Conservation (phyloP, 208 protist species). For the Wallacemonas sp. region DNA sequence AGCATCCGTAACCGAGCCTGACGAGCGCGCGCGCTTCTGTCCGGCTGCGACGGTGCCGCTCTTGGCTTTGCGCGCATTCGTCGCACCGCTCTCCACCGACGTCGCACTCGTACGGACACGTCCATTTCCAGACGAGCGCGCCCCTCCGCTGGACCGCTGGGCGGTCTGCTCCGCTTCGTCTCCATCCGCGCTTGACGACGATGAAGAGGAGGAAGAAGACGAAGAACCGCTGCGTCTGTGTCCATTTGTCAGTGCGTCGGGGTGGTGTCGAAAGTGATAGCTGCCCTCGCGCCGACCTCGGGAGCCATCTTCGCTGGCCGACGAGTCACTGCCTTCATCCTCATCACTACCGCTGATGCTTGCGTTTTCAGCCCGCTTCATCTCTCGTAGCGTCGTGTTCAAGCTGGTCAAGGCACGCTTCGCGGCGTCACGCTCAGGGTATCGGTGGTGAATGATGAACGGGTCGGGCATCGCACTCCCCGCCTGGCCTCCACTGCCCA, state of each 20-base stretch:
- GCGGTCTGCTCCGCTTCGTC: background rate
- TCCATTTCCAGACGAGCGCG: background rate
- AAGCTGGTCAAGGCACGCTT: conserved; percentile 57
- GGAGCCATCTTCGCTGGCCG: background rate
- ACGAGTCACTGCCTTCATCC: conserved; percentile 25
- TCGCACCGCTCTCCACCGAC: conserved; percentile 1
- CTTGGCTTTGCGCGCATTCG: background rate
- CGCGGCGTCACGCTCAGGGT: conserved; percentile 62
- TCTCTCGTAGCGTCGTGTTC: conserved; percentile 35
- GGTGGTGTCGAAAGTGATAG: conserved; percentile 46
- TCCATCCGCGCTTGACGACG: background rate
- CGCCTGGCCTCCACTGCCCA: background rate
- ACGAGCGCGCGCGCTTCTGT: conserved; percentile 14
- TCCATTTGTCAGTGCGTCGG: conserved; percentile 13
- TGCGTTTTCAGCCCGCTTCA: background rate
- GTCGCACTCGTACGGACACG: conserved; percentile 2
- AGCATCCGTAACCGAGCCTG: conserved; percentile 13
- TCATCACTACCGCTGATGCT: conserved; percentile 13
- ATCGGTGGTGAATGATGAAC: conserved; percentile 49
- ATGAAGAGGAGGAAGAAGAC: conserved; percentile 9
- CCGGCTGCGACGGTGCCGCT: background rate
- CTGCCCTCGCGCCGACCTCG: conserved; percentile 2
- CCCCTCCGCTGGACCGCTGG: background rate
- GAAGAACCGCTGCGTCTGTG: background rate
- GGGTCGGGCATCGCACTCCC: background rate